Evolutionary conservation across 2,329 filamentous ascomycete species (phyloP).

Genomic region (Nothophaeocryptopus gaeumannii): DNA sequence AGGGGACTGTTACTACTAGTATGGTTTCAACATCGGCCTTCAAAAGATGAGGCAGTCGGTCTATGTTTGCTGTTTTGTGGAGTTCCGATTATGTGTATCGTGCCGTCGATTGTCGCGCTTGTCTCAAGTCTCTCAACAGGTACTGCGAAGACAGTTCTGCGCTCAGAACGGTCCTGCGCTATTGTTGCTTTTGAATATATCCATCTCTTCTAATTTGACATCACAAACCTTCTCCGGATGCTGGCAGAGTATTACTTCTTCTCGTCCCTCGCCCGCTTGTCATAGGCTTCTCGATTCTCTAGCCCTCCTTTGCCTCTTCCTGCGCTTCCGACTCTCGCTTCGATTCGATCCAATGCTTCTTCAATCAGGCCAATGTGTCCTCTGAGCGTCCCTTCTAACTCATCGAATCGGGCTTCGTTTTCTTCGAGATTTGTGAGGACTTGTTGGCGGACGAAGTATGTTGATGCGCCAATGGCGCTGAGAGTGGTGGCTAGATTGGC

Average conservation of each 20-base stretch:
- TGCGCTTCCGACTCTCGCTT: conserved; percentile 38
- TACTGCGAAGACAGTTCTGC: too few relatives aligned
- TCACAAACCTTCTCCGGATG: too few relatives aligned
- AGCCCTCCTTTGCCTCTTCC: conserved; percentile 28
- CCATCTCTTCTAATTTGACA: too few relatives aligned
- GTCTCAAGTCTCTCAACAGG: too few relatives aligned
- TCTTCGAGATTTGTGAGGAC: conserved; percentile 45
- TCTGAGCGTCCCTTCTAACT: conserved; percentile 48
- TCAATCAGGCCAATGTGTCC: conserved; percentile 50
- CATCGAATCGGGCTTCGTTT: conserved; percentile 49
- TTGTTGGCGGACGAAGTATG: conserved; percentile 19
- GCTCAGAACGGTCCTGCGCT: too few relatives aligned
- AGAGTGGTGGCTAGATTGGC: conserved; percentile 3
- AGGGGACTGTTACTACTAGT: too few relatives aligned
- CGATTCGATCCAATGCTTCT: conserved; percentile 45
- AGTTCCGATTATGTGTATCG: too few relatives aligned
- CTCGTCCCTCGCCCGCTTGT: conserved; percentile 19
- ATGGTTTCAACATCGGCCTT: too few relatives aligned
- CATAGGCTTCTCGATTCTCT: conserved; percentile 22
- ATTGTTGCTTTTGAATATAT: too few relatives aligned
- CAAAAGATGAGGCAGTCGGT: too few relatives aligned
- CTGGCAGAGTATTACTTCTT: conserved; percentile 3
- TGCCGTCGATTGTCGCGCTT: too few relatives aligned
- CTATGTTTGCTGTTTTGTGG: too few relatives aligned
- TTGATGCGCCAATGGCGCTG: conserved; percentile 18